Evolutionary conservation across 306 rosid species (phyloP).

Genomic region (Glycine tomentella): DNA sequence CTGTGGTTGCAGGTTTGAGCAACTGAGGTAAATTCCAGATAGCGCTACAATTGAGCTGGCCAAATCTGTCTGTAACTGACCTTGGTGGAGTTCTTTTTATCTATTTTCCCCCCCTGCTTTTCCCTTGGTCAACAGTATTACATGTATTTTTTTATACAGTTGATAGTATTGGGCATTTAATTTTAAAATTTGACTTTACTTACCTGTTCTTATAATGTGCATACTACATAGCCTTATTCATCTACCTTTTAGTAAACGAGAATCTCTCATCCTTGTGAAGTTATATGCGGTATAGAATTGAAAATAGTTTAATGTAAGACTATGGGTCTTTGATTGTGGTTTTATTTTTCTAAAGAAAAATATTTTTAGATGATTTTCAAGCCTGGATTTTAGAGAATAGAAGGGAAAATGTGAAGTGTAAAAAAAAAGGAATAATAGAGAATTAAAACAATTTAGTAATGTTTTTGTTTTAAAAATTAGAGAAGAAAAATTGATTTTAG

Average conservation of each 20-base stretch:
- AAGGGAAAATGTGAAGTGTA: too few species aligned
- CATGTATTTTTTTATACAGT: background rate
- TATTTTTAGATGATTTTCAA: too few species aligned
- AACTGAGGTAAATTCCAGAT: slow-evolving; percentile 36
- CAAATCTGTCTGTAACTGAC: slow-evolving; percentile 20
- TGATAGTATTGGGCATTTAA: slow-evolving; percentile 31
- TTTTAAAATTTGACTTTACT: slow-evolving; percentile 45
- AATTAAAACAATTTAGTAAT: too few species aligned
- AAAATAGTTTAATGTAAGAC: background rate
- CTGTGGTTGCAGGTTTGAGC: slow-evolving; percentile 56
- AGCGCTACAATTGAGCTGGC: slow-evolving; percentile 42
- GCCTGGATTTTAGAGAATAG: too few species aligned
- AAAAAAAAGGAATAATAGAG: too few species aligned
- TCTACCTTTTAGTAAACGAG: slow-evolving; percentile 11
- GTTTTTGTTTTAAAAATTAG: too few species aligned
- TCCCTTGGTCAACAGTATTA: background rate
- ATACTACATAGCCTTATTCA: slow-evolving; percentile 33
- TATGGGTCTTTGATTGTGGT: background rate
- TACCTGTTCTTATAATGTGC: slow-evolving; percentile 37
- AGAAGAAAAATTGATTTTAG: too few species aligned
- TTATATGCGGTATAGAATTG: background rate
- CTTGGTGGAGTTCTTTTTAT: slow-evolving; percentile 23
- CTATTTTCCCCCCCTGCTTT: background rate
- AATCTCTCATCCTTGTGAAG: background rate
- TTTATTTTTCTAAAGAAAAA: too few species aligned